Evolutionary conservation across 2,329 filamentous ascomycete genomes (phyloP), one percentile per base, ranked within the genome.

Genomic region (Amesomyces nigricolor): DNA sequence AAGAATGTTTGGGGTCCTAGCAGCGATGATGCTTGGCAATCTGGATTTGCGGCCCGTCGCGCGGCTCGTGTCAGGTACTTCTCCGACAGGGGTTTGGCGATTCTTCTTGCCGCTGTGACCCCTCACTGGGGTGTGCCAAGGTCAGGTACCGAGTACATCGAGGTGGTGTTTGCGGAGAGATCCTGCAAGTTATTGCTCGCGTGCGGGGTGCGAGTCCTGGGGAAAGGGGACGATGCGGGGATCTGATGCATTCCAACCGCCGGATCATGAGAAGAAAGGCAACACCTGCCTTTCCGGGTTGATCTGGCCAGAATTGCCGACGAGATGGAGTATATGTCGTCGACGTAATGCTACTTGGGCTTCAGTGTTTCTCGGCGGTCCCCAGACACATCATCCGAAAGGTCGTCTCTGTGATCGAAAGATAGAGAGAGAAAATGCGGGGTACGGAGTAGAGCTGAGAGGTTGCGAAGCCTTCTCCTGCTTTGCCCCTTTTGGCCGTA

Each of bases 11-110:
- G 51, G 59, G 45, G 38, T 52, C 45, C 54, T 56, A 57, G 54
- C 53, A 50, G 54, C 55, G 48, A 54, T 49, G 51, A 32, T 29
- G 52, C 44, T 51, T 58, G 59, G 57, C 63, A 65, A 64, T 65
- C 62, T 65, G 63, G 63, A 64, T 56, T 61, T 47, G 51, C 63
- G 63, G 63, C 58, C 63, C 63, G 63, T 59, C 26, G 56, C 58
- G 58, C 53, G 48, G 19, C 30, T 54, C 46, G 56, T 57, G 44
- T 26, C 40, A 47, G 56, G 51, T 51, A 61, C 50, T 40, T 52
- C 19, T n/a, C 32, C 14, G 37, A 38, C 50, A 48, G 58, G 58
- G 16, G 42, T 26, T 6, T 17, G 8, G 30, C 19, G 37, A 37
- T 13, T 29, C 22, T 26, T 26, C 22, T 26, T 26, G 4, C 6